These are phyloP conservation scores for Aspergillus jensenii DNA, from an alignment of 2,329 filamentous ascomycete genomes.

Conservation along the genomic window DNA sequence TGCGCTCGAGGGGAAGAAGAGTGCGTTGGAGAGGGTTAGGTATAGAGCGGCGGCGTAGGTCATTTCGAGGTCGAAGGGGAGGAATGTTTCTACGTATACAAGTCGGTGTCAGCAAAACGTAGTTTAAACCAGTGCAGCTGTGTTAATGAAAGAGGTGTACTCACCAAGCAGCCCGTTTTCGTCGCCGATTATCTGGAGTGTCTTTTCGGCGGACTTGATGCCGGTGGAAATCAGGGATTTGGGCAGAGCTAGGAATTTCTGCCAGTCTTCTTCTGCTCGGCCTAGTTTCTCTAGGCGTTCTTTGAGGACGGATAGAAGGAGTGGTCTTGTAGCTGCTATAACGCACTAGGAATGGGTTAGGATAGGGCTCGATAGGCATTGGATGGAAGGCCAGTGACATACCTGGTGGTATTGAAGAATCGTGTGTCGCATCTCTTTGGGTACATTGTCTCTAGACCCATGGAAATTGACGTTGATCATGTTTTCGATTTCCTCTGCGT, in stretches of 20 bases:
- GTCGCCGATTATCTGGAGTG: slow-evolving; percentile 37
- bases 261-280: slow-evolving; percentile 29
- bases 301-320: slow-evolving; percentile 41
- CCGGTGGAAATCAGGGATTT: slow-evolving; percentile 39
- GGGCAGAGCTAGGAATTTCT: slow-evolving; percentile 34
- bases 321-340: slow-evolving; percentile 40
- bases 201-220: slow-evolving; percentile 45
- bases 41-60: too few species aligned
- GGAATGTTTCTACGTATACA: too few species aligned
- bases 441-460: slow-evolving; percentile 36
- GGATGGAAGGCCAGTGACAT: too few species aligned
- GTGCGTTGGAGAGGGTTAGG: too few species aligned
- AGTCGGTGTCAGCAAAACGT: too few species aligned
- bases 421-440: slow-evolving; percentile 39
- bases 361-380: not conserved
- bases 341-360: slow-evolving; percentile 28
- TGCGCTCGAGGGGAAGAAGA: too few species aligned
- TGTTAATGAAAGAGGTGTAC: not conserved
- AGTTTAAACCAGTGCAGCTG: too few species aligned
- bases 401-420: slow-evolving; percentile 43
- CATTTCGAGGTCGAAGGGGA: too few species aligned
- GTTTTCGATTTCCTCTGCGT: slow-evolving; percentile 42
- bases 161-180: slow-evolving; percentile 39
- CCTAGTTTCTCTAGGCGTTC: slow-evolving; percentile 34
- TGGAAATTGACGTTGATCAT: slow-evolving; percentile 35